A percentile compares a stretch with the other conserved stretches of the same genome.
Evolutionary conservation across 2,329 filamentous ascomycete genomes (phyloP).

Genomic region (Penicillium vulpinum): DNA sequence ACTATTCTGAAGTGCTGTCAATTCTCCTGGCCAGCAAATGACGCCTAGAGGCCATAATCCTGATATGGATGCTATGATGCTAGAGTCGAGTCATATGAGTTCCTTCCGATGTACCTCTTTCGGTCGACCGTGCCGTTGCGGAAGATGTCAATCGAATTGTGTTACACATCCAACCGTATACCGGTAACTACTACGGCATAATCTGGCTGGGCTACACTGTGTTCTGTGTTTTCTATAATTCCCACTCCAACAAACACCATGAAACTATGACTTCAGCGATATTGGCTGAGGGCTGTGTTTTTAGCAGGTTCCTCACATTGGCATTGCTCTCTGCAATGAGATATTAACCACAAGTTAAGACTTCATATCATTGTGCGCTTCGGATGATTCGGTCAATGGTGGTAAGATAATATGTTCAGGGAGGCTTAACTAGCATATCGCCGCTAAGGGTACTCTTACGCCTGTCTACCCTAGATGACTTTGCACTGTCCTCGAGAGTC

Average conservation of each 20-base stretch:
- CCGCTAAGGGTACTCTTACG: conserved; percentile 42
- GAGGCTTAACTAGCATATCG: not conserved
- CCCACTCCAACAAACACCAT: conserved; percentile 22
- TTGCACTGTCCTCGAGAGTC: conserved; percentile 42
- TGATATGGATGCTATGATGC: conserved; percentile 34
- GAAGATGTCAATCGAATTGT: conserved; percentile 49
- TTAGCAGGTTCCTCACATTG: conserved; percentile 36
- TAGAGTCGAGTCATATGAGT: conserved; percentile 24
- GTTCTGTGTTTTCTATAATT: conserved; percentile 43
- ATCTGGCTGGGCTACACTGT: conserved; percentile 52
- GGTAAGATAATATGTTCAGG: conserved; percentile 5
- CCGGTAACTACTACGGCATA: conserved; percentile 45
- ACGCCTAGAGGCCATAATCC: conserved; percentile 43
- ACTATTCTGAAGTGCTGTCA: not conserved
- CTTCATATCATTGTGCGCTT: conserved; percentile 14
- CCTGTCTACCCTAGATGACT: conserved; percentile 51
- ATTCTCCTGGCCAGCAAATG: conserved; percentile 36
- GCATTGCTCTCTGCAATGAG: conserved; percentile 46
- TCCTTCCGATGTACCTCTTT: conserved; percentile 32
- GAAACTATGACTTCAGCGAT: conserved; percentile 19
- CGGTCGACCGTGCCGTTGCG: conserved; percentile 42
- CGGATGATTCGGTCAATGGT: conserved; percentile 15
- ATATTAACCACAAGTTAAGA: conserved; percentile 16
- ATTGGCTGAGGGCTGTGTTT: conserved; percentile 18
- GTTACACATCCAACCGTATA: conserved; percentile 48